A percentile compares a stretch with the other conserved stretches of the same genome.
phyloP scores from a whole-genome alignment of 768 basidiomycete genomes.

The Mrakia gelida region DNA sequence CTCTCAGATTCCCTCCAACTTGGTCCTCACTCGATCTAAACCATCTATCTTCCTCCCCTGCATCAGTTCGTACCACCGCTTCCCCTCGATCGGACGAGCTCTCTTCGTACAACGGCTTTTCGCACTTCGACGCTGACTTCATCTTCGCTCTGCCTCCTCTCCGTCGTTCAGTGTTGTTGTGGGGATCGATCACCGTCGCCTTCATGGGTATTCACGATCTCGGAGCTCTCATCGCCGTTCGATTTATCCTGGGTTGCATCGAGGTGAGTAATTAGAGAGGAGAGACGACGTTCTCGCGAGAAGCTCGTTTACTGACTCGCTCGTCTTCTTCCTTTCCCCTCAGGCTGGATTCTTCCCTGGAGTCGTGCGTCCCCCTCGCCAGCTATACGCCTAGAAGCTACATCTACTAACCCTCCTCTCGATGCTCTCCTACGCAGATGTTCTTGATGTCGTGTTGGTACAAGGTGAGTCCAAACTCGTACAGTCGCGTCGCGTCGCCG shows the following conservation, averaged over 20 bases:
- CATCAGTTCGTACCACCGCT: constrained; percentile 7
- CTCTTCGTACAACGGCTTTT: not conserved
- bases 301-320: no score
- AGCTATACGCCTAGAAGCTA: no score
- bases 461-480: constrained; percentile 35
- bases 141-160: not conserved
- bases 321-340: no score
- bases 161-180: not conserved
- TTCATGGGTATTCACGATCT: not conserved
- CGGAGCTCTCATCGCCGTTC: constrained; percentile 2
- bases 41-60: constrained; percentile 26
- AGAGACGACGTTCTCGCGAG: no score
- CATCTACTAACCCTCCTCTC: constrained; percentile 38
- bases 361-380: constrained; percentile 37
- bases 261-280: constrained; percentile 34
- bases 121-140: not conserved
- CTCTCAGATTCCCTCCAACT: constrained; percentile 18
- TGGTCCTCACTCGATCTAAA: constrained; percentile 30
- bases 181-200: constrained; percentile 10
- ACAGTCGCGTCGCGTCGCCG: not conserved
- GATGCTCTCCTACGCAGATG: constrained; percentile 36
- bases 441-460: constrained; percentile 29
- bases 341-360: constrained; percentile 42
- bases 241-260: constrained; percentile 39
- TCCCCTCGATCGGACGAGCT: not conserved